A percentile compares a stretch with the other conserved stretches of the same genome.
Conservation (phyloP, 2,329 filamentous ascomycete genomes). For the Thermoascus crustaceus region DNA sequence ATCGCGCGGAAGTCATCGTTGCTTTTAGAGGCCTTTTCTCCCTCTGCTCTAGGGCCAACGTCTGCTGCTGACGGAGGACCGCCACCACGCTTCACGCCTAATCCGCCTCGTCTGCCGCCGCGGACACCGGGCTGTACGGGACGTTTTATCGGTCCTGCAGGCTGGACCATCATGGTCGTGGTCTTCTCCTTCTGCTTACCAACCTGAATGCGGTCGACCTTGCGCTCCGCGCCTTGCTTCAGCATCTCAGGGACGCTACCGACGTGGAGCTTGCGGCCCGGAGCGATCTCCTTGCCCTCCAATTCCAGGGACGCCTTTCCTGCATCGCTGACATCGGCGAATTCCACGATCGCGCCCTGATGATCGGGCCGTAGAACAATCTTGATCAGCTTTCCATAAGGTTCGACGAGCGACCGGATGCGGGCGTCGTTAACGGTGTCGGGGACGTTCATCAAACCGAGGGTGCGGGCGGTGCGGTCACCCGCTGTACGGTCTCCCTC, state of each 20-base stretch:
- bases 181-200: constrained; percentile 33
- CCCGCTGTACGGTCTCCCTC: constrained; percentile 35
- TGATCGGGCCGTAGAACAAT: constrained; percentile 73
- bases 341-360: constrained; percentile 80
- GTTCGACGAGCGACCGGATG: constrained; percentile 63
- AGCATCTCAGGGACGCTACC: constrained; percentile 48
- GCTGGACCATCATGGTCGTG: constrained; percentile 19
- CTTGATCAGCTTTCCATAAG: constrained; percentile 63
- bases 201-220: constrained; percentile 30
- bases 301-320: constrained; percentile 50
- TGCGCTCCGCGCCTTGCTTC: constrained; percentile 33
- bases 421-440: constrained; percentile 89
- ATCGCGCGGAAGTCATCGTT: constrained; percentile 52
- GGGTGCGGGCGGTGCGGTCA: constrained; percentile 55
- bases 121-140: constrained; percentile 37
- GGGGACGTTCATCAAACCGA: constrained; percentile 76
- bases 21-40: constrained; percentile 39
- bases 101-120: constrained; percentile 39
- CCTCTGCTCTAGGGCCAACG: constrained; percentile 13
- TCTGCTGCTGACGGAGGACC: constrained; percentile 6
- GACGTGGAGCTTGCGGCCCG: constrained; percentile 35
- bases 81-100: constrained; percentile 41
- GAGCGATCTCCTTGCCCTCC: constrained; percentile 38
- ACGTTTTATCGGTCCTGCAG: constrained; percentile 34
- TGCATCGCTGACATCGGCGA: constrained; percentile 58